Base-by-base conservation (phyloP, 2,329 filamentous ascomycete genomes). In the Xylaria digitata region DNA sequence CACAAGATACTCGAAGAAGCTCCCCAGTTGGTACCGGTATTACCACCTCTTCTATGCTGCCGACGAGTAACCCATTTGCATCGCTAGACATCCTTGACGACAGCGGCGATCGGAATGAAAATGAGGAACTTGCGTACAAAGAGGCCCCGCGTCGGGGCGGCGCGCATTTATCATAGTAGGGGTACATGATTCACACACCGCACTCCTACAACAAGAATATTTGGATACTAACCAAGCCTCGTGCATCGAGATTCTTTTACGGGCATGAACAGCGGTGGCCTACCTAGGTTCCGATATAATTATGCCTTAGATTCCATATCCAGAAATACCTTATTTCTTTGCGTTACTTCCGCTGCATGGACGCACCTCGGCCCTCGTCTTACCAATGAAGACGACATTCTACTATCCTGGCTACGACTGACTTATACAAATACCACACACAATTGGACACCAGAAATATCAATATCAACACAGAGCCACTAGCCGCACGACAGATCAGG, bases 61-160 rank as follows among this genome's bases (percentile, higher is more conserved):
- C 69, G 7, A 71, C 68, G 1, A 60, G 57, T 17, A 77, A 77
- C 63, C 73, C 74, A 1, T 77, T 74, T 32, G 70, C 75, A 7
- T 73, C 74, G 1, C 71, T 77, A 15, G 72, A 70, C 19, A 53
- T 63, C 6, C 55, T 76, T 8, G 73, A 74, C 7, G 62, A 63
- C 34, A 34, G 19, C n/a, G 48, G 34, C n/a, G 50, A 63, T 19
- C 37, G 60, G 15, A 52, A 54, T 13, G 13, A 32, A 8, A 53
- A 26, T 15, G 59, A 66, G 21, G 32, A 13, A 13, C 4, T 15
- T 7, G 32, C 40, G 9, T 63, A 66, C 13, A 17, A 34, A 1
- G 26, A 59, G 6, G 5, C 54, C 30, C 23, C 48, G 2, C 61
- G 62, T 3, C 37, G 17, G 8, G 55, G 50, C 7, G 53, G 50